Conservation (phyloP, 148 eudicot species). For the Chenopodium suecicum region DNA sequence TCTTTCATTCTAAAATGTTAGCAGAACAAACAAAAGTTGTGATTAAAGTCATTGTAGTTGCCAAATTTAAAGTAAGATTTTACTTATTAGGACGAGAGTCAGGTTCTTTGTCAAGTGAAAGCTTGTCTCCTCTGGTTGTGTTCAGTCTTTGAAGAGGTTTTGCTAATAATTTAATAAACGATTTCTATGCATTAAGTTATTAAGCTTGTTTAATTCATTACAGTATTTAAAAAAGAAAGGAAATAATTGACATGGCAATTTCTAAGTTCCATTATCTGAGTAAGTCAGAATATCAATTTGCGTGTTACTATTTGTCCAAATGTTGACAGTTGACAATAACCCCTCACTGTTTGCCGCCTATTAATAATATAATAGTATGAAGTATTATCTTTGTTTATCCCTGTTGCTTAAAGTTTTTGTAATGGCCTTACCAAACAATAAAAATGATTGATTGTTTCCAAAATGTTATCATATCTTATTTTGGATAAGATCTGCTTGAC, state of each 20-base stretch:
- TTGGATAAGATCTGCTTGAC: conserved; percentile 18
- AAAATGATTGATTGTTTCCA: background rate
- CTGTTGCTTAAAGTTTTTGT: background rate
- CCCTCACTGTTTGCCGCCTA: conserved; percentile 14
- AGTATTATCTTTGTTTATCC: background rate
- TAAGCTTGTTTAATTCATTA: background rate
- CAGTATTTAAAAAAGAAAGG: too few species aligned
- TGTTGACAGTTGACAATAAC: conserved; percentile 6
- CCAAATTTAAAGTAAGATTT: background rate
- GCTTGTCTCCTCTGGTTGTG: background rate
- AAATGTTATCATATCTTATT: background rate
- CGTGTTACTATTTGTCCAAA: conserved; percentile 9
- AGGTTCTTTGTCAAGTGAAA: background rate
- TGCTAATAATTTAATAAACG: background rate
- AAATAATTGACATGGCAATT: background rate
- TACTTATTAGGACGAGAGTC: background rate
- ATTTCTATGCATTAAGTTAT: background rate
- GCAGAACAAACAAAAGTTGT: background rate
- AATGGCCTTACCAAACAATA: conserved; percentile 11
- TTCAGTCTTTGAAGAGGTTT: background rate
- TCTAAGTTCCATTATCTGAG: conserved; percentile 14
- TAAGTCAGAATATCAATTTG: conserved; percentile 9
- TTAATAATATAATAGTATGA: background rate
- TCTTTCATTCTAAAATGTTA: background rate
- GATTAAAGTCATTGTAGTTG: background rate